A percentile compares a stretch with the other conserved stretches of the same genome.
These are phyloP conservation scores for Ilyonectria robusta DNA, from an alignment of 2,329 filamentous ascomycete genomes.

Conservation along the genomic window DNA sequence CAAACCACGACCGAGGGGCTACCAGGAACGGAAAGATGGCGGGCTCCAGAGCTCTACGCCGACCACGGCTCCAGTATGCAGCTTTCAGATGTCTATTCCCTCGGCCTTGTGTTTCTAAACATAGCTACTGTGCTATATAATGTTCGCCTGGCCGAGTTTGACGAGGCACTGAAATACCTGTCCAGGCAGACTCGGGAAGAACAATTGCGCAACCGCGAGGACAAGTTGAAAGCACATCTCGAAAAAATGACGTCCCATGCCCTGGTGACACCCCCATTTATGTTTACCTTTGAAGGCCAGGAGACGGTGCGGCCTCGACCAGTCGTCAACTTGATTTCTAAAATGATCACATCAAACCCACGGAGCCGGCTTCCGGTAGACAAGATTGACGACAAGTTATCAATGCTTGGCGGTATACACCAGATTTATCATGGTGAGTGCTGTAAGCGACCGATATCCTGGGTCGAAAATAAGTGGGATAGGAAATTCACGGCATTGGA, in stretches of 20 bases:
- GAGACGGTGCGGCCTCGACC: conserved; percentile 59
- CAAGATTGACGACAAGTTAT: conserved; percentile 58
- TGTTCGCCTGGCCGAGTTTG: conserved; percentile 56
- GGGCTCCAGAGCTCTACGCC: conserved; percentile 60
- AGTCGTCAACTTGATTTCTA: conserved; percentile 54
- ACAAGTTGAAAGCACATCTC: conserved; percentile 53
- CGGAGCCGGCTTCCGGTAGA: conserved; percentile 52
- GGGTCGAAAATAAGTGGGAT: conserved; percentile 56
- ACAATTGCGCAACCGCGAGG: conserved; percentile 51
- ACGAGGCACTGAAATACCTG: conserved; percentile 54
- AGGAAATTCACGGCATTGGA: conserved; percentile 48
- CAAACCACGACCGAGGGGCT: conserved; percentile 60
- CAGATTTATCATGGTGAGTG: conserved; percentile 63
- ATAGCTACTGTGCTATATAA: conserved; percentile 61
- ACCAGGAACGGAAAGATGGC: conserved; percentile 61
- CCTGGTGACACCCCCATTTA: conserved; percentile 53
- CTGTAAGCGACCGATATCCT: conserved; percentile 58
- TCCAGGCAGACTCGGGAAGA: conserved; percentile 47
- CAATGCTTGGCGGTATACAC: conserved; percentile 61
- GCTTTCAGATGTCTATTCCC: conserved; percentile 63
- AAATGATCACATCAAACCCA: conserved; percentile 54
- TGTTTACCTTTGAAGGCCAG: conserved; percentile 55
- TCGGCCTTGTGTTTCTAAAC: conserved; percentile 62
- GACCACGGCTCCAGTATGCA: conserved; percentile 59
- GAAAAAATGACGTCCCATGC: conserved; percentile 53